Base-by-base conservation (phyloP, 768 basidiomycete species). In the Rhodosporidiobolus sp. region DNA sequence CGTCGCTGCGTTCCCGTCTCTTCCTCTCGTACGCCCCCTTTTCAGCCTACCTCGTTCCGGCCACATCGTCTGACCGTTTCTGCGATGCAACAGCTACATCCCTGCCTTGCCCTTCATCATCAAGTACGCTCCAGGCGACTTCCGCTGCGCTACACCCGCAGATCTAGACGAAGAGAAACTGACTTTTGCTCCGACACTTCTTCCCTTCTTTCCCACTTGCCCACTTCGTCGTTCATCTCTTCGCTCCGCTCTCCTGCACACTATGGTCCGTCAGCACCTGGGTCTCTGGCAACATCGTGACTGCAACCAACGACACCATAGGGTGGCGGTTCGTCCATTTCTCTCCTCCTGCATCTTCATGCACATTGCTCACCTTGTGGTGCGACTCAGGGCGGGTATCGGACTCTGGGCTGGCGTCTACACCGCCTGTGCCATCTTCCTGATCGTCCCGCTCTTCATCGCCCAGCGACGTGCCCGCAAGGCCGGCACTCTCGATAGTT, bases 241-340 rank as follows among this genome's bases (percentile, higher is more conserved):
- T 43, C 8, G 38, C 35, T 19, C 17, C 65, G 65, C 79, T 80
- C n/a, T n/a, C n/a, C n/a, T n/a, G n/a, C n/a, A n/a, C n/a, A n/a
- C n/a, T n/a, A n/a, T n/a, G n/a, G n/a, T n/a, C n/a, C n/a, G n/a
- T n/a, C 78, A 80, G 79, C 67, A 73, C 79, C 54, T 81, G 81
- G 81, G 78, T 81, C 12, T 68, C 72, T 14, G 81, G 80, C 32
- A 59, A 79, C 55, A 74, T 79, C 48, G 75, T 74, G 16, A n/a
- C 57, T 5, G 67, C 77, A 0, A 76, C 78, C 28, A 34, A 78
- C 10, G 57, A 49, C 7, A 46, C 56, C 35, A 76, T 77, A 0
- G 77, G 75, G 49, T 81, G 81, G n/a, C n/a, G 81, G 52, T 53
- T 26, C 52, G 52, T 53, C 26, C 8, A 43, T n/a, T n/a, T n/a